These are phyloP conservation scores for Meyerozyma athensensis DNA, from an alignment of 1,139 yeast species.

Conservation along the genomic window DNA sequence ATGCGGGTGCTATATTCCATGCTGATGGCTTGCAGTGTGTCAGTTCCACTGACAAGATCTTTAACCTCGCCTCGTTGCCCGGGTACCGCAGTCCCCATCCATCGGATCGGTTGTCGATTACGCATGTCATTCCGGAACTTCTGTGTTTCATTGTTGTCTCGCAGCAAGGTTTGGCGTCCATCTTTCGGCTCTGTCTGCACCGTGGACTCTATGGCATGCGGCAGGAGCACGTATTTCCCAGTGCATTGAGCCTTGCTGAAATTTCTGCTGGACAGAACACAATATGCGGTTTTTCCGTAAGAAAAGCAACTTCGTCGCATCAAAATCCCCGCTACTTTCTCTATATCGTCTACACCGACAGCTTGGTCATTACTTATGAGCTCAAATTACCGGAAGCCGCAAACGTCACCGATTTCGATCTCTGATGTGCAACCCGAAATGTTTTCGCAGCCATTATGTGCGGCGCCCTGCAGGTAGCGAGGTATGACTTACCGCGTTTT, in stretches of 20 bases:
- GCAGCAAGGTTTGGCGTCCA: conserved; percentile 55
- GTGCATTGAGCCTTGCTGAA: conserved; percentile 25
- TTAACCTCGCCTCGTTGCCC: conserved; percentile 22
- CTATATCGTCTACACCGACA: conserved; percentile 31
- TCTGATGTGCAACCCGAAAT: background rate
- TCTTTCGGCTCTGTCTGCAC: conserved; percentile 53
- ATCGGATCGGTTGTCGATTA: conserved; percentile 51
- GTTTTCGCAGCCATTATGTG: no score
- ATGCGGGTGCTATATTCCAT: conserved; percentile 43
- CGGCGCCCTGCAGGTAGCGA: background rate
- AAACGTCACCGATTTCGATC: background rate
- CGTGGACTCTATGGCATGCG: conserved; percentile 57
- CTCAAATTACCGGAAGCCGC: background rate
- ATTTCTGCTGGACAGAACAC: conserved; percentile 28
- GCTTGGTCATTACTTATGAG: conserved; percentile 26
- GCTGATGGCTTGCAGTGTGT: conserved; percentile 47
- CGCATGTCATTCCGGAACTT: conserved; percentile 48
- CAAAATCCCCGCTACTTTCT: conserved; percentile 20
- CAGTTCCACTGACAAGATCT: conserved; percentile 44
- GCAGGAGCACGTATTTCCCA: conserved; percentile 55
- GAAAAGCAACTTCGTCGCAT: conserved; percentile 18
- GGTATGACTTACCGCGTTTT: conserved; percentile 3
- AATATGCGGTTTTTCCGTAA: conserved; percentile 27
- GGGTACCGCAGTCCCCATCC: conserved; percentile 35
- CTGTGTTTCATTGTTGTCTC: conserved; percentile 50